Base-by-base conservation (phyloP, 345 rosid species). In the Brassica carinata region DNA sequence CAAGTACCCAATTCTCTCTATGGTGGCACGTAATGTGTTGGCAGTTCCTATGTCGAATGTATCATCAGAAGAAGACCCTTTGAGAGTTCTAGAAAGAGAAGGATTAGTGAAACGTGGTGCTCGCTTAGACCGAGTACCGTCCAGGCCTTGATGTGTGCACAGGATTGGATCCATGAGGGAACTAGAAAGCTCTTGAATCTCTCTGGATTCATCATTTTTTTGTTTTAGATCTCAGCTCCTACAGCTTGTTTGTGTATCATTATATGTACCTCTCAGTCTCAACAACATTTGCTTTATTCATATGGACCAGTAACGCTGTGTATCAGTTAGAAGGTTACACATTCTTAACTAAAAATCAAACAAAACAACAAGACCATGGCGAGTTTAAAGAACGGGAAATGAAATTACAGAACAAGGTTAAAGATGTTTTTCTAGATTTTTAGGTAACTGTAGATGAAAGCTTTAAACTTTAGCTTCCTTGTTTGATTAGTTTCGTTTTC, bases 131-230 rank as follows among this genome's bases (percentile, higher is more conserved):
- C 92, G 5, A 67, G 83, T 57, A 90, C 92, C 2, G 84, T 91
- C 53, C 94, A 91, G 77, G 94, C 94, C 57, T 77, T 93, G 88
- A 87, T 88, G 87, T 93, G 98, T 84, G 89, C 91, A 5, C 91
- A 86, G 79, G 94, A 91, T 84, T 93, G 96, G 96, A 91, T 93
- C 58, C 80, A 73, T 27, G n/a, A 85, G 85, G 53, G 93, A 87
- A 69, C 75, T 84, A 57, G 85, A 83, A 71, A 79, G 85, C 79
- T 83, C 78, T 63, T 79, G 69, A 72, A 43, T 64, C 31, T 55
- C 38, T 36, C 13, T 63, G 18, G 23, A 69, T 40, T 57, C 66
- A 11, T n/a, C 72, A 8, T 17, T 18, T 77, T 61, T 62, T 51
- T 55, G 5, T 13, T 72, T 82, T 77, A 59, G 64, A 71, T 48